Evolutionary conservation across 2,329 filamentous ascomycete species (phyloP), one percentile per base, ranked within the genome.

Genomic region (Fusarium musae): DNA sequence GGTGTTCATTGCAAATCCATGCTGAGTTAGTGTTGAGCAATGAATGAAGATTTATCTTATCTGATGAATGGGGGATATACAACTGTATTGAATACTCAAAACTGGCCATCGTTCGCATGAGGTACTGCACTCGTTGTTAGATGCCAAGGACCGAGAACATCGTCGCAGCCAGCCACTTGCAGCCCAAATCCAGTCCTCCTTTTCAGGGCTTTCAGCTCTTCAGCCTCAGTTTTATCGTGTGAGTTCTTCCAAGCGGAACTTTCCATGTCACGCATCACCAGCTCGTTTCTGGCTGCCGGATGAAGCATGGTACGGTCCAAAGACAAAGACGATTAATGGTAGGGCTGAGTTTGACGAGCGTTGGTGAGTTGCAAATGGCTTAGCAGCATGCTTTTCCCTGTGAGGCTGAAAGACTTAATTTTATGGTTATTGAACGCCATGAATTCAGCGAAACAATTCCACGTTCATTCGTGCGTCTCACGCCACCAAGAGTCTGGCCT

Each of bases 381-480:
- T 60, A 43, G 59, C 19, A 16, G 13, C 36, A 28, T 44, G 17
- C 10, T 23, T 12, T 21, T 32, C 19, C 19, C 42, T 19, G 11
- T 26, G 26, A 46, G 13, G n/a, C 34, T 64, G 17, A 56, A 53
- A 64, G 58, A 12, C 36, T 52, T 36, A 40, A 50, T 64, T 53
- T 69, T 69, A 54, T 50, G 59, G 67, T 54, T 70, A 70, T 64
- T 50, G 40, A 36, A 50, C 61, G 61, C 21, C 43, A 43, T 32
- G 19, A 11, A n/a, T 26, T 37, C 17, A 28, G 50, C 50, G 13
- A 28, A 4, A 16, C 7, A n/a, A 26, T 9, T 37, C 15, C 19
- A 9, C 9, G 9, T n/a, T 23, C 7, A 50, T 42, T 54, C 17
- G 13, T 21, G 16, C 5, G 10, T 21, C 9, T 19, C 9, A 15